Evolutionary conservation across 2,329 filamentous ascomycete species (phyloP), one percentile per base, ranked within the genome.

Genomic region (Fusarium oligoseptatum): DNA sequence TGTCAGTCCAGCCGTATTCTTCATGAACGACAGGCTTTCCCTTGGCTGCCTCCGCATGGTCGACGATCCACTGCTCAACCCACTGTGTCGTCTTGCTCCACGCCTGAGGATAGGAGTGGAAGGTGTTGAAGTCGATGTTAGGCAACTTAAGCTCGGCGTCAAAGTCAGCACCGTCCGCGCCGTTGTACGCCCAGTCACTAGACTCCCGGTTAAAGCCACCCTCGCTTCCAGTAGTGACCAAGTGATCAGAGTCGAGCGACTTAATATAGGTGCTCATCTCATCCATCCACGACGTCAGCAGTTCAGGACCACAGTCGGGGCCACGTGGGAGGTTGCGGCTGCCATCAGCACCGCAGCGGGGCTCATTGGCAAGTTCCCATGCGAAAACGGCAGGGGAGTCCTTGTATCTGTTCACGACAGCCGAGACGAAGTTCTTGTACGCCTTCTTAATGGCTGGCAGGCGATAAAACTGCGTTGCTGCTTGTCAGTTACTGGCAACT

Each of bases 281-380:
- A 52, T 84, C 83, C 58, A 87, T 84, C 88, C 88, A 90, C 0
- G 76, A 79, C 1, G 84, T 85, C 11, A 89, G 79, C 3, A 84
- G 78, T 2, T 83, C 83, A 0, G 87, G 80, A 1, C 79, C 82
- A 76, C 86, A 88, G 72, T 79, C 73, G 0, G 74, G 71, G 37
- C 84, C 84, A 1, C 81, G 80, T 2, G 85, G 85, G 0, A 88
- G 83, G 77, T 88, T 88, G 67, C 86, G 86, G 9, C 75, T 76
- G 8, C 77, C 81, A 61, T 88, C 85, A 27, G 83, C 86, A 24
- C 85, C 85, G 78, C 87, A 88, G 67, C 86, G 85, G 22, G 85
- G 85, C 69, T 93, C 92, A 74, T 93, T 93, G 66, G 86, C 89
- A 2, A 93, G 83, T 76, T 93, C 91, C 92, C 92, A 93, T 0